Evolutionary conservation across 192 early-diverging fungal genomes (phyloP), one percentile per base, ranked within the genome.

Genomic region (Kickxella alabastrina): DNA sequence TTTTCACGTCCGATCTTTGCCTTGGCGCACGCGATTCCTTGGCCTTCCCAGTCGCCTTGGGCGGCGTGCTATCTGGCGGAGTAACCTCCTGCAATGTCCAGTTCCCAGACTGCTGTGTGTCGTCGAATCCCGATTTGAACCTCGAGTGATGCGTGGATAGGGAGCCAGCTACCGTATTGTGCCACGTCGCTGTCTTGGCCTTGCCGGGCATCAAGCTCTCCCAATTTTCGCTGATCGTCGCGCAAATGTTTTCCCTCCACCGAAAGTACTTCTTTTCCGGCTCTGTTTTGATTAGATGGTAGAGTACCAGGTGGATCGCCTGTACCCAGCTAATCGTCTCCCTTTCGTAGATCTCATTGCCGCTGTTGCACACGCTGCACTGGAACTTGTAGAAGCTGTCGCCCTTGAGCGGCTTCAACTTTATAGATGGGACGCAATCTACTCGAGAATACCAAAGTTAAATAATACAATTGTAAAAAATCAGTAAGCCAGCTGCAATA

Each of bases 91-190:
- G 58, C 41, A 76, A 42, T 23, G 73, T 55, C 73, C 73, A 69
- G 31, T 72, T 85, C 71, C 90, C 87, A 49, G 85, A 75, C 46
- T 86, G 80, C 37, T 82, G 78, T 17, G 79, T 81, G 14, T 81
- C 82, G 17, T 85, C 87, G 24, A 85, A 78, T 25, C 91, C 91
- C 7, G 89, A 90, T 14, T 76, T 54, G 42, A 93, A 93, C 36
- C 87, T 72, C 17, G 78, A 61, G 10, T 74, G 78, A n/a, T 91
- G 86, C 8, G 87, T 90, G 4, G 89, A 93, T 18, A 93, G 54
- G 22, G 83, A 82, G 41, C 87, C 89, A 2, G 89, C 89, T 5
- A 93, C 80, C 2, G 89, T 91, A 62, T 93, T 93, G 27, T 86
- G 82, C 91, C 91, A 93, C 1, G 88, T 91, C 1, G 81, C 79